phyloP scores from a whole-genome alignment of 805 yeast genomes.

The Isabelozyma heimii region DNA sequence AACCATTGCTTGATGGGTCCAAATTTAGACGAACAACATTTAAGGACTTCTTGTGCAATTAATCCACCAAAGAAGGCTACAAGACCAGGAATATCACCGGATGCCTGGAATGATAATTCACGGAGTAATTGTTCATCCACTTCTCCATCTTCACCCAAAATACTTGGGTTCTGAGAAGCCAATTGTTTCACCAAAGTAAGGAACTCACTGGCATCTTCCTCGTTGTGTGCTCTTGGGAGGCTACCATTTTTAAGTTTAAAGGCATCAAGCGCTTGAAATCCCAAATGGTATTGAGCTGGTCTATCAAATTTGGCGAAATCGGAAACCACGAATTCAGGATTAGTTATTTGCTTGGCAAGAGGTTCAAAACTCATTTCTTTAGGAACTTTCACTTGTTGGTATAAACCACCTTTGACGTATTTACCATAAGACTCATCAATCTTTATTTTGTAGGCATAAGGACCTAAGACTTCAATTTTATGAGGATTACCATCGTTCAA shows the following conservation, averaged over 20 bases:
- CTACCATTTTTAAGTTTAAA: constrained; percentile 64
- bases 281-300: constrained; percentile 86
- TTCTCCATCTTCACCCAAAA: constrained; percentile 53
- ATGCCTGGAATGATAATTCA: constrained; percentile 79
- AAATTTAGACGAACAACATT: constrained; percentile 93
- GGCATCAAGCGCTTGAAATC: constrained; percentile 83
- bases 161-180: constrained; percentile 51
- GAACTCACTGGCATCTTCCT: constrained; percentile 69
- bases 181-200: constrained; percentile 58
- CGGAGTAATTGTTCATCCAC: constrained; percentile 64
- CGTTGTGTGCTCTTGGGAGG: constrained; percentile 76
- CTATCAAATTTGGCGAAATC: constrained; percentile 95
- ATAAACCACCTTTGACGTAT: constrained; percentile 82
- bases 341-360: constrained; percentile 59
- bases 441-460: constrained; percentile 83
- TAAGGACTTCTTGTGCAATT: constrained; percentile 93
- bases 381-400: constrained; percentile 91
- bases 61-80: constrained; percentile 91
- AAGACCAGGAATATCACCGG: constrained; percentile 89
- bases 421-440: constrained; percentile 54
- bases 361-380: constrained; percentile 57
- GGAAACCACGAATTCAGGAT: constrained; percentile 76
- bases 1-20: constrained; percentile 90
- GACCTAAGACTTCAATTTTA: constrained; percentile 85
- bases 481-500: constrained; percentile 72